A percentile compares a stretch with the other conserved stretches of the same genome.
These are phyloP conservation scores for Penicillium longicatenatum DNA, from an alignment of 495 filamentous ascomycete species.

Conservation along the genomic window DNA sequence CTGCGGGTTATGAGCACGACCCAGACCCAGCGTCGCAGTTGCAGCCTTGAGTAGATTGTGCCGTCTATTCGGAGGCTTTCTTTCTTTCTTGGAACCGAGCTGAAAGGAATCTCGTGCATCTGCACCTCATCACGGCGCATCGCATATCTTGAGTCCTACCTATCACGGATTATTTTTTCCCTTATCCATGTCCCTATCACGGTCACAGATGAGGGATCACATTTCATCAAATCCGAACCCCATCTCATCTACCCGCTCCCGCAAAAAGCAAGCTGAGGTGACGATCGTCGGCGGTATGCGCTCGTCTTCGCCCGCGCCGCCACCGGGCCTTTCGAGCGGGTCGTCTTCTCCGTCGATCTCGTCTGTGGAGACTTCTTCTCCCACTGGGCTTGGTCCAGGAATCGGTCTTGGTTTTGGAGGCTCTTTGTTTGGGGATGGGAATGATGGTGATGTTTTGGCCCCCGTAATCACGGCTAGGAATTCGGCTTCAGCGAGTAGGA, in stretches of 20 bases:
- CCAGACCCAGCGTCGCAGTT: background rate
- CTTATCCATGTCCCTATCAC: background rate
- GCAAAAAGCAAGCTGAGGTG: slow-evolving; percentile 17
- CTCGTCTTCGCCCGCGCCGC: slow-evolving; percentile 19
- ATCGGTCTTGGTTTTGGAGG: slow-evolving; percentile 3
- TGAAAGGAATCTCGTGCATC: background rate
- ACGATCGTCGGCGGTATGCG: slow-evolving; percentile 21
- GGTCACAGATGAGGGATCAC: slow-evolving; percentile 1
- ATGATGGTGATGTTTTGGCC: slow-evolving; percentile 21
- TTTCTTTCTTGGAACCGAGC: background rate
- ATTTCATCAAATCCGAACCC: background rate
- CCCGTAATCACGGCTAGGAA: slow-evolving; percentile 18
- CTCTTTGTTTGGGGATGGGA: background rate
- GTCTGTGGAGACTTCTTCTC: slow-evolving; percentile 24
- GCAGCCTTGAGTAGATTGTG: background rate
- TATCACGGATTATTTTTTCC: background rate
- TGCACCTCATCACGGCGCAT: slow-evolving; percentile 1
- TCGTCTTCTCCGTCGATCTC: slow-evolving; percentile 26
- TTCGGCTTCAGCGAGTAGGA: background rate
- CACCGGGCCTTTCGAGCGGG: slow-evolving; percentile 25
- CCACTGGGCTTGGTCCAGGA: background rate
- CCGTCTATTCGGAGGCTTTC: background rate
- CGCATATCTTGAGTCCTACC: background rate
- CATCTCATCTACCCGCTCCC: slow-evolving; percentile 6
- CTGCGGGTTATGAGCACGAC: background rate